A percentile compares a stretch with the other conserved stretches of the same genome.
phyloP scores from a whole-genome alignment of 2,329 filamentous ascomycete species.

The Fusarium chaquense region DNA sequence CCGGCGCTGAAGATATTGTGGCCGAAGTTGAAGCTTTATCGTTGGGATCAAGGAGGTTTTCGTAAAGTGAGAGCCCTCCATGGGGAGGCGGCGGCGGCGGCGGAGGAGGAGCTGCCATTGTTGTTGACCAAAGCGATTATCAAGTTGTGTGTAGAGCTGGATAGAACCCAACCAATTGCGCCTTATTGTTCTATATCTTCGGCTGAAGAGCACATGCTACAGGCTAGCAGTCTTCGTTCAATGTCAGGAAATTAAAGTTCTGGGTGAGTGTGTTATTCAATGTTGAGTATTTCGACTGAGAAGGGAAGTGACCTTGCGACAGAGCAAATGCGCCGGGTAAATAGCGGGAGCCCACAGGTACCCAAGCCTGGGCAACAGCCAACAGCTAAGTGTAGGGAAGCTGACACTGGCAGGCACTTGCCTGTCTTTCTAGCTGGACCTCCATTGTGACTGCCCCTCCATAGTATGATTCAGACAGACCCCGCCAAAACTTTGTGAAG shows the following conservation, averaged over 20 bases:
- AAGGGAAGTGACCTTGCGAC: neutral
- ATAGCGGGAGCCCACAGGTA: slow-evolving; percentile 38
- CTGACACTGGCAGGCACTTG: slow-evolving; percentile 7
- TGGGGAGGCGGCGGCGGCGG: slow-evolving; percentile 53
- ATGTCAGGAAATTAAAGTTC: neutral
- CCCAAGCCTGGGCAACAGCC: neutral
- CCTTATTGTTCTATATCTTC: neutral
- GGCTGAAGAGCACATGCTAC: neutral
- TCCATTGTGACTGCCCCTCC: slow-evolving; percentile 48
- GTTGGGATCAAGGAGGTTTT: slow-evolving; percentile 78
- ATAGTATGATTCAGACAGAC: slow-evolving; percentile 45
- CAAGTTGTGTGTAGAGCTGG: neutral
- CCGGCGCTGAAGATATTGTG: slow-evolving; percentile 83
- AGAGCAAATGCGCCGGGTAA: slow-evolving; percentile 48
- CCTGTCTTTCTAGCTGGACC: slow-evolving; percentile 1
- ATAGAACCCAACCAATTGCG: neutral
- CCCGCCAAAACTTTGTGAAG: slow-evolving; percentile 49
- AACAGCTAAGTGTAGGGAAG: slow-evolving; percentile 1
- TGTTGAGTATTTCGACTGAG: neutral
- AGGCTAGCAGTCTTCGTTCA: neutral
- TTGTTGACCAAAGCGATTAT: neutral
- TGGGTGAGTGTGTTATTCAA: neutral
- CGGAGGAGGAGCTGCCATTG: slow-evolving; percentile 50
- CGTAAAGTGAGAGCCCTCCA: slow-evolving; percentile 80
- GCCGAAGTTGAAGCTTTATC: slow-evolving; percentile 59